Base-by-base conservation (phyloP, 2,329 filamentous ascomycete genomes). In the Claviceps sp. region DNA sequence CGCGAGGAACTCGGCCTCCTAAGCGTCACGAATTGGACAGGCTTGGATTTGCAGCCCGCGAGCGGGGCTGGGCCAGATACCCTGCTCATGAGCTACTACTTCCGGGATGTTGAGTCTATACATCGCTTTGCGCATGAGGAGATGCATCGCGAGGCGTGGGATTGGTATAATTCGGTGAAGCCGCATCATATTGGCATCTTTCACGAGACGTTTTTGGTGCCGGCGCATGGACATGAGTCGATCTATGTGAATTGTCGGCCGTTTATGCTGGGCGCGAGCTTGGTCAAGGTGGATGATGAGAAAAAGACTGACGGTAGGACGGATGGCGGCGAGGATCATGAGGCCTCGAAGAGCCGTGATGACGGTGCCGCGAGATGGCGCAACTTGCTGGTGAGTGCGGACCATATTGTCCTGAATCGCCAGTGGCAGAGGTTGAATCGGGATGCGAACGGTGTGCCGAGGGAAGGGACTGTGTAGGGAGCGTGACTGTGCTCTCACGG, bases 201-300 rank as follows among this genome's bases (percentile, higher is more conserved):
- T 54, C 78, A 82, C 59, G 78, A 81, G 68, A 70, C 72, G 0
- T 79, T 74, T 56, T 63, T 68, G 26, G 70, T 72, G 5, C 68
- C 69, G 1, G 61, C 63, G 3, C 66, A 69, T 3, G 63, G 64
- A 8, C 77, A 74, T 62, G 77, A 81, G 69, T 72, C 65, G 2
- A 65, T 80, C 22, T 78, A 79, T 57, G 55, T 68, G 7, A 72
- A 76, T 54, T 70, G 68, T 56, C 62, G 58, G 50, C 70, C 70
- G 1, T 54, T 63, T 4, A 50, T 72, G 40, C 52, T 73, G 48
- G 71, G 67, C 2, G 57, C 56, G 3, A 58, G 60, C 0, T 54
- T 58, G 8, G 60, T 65, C 20, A 59, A 54, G 51, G 59, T 59
- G 6, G 54, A 24, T n/a, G 45, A 5, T 11, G 30, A 22, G 24